Evolutionary conservation across 1,284 basidiomycete species (phyloP).

Genomic region (Puccinia novopanici): DNA sequence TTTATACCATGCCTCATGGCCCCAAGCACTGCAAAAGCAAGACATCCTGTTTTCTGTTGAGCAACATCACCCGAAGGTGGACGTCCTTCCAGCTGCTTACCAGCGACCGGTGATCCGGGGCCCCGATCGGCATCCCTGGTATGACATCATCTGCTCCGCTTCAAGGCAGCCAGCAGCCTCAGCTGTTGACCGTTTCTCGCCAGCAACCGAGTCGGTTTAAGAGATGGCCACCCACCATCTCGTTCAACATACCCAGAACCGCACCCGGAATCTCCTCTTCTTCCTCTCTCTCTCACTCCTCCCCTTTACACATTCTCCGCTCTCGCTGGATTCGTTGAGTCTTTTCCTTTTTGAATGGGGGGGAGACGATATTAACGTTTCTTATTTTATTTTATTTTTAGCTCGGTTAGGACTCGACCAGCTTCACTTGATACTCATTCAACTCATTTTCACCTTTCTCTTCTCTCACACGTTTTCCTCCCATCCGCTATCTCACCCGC

Average conservation of each 20-base stretch:
- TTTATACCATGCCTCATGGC: too few relatives aligned
- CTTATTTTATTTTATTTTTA: slow-evolving; percentile 5
- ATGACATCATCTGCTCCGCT: too few relatives aligned
- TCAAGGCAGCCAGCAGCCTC: too few relatives aligned
- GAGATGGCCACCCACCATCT: neutral
- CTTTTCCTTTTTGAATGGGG: neutral
- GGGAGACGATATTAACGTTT: too few relatives aligned
- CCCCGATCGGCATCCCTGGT: too few relatives aligned
- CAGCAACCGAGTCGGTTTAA: neutral
- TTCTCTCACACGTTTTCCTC: slow-evolving; percentile 20
- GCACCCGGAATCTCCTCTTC: slow-evolving; percentile 14
- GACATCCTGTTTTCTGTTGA: too few relatives aligned
- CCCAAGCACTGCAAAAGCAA: too few relatives aligned
- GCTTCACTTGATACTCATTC: slow-evolving; percentile 28
- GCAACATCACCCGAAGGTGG: too few relatives aligned
- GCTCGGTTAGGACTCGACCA: slow-evolving; percentile 32
- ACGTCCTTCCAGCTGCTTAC: too few relatives aligned
- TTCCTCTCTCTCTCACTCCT: slow-evolving; percentile 15
- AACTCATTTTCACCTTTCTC: slow-evolving; percentile 25
- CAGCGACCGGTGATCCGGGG: too few relatives aligned
- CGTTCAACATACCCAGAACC: neutral
- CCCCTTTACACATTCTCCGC: neutral
- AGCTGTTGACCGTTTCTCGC: neutral
- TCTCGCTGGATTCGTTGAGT: slow-evolving; percentile 24
- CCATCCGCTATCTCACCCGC: too few relatives aligned